Evolutionary conservation across 495 filamentous ascomycete species (phyloP), one percentile per base, ranked within the genome.

Genomic region (Xylaria curta): DNA sequence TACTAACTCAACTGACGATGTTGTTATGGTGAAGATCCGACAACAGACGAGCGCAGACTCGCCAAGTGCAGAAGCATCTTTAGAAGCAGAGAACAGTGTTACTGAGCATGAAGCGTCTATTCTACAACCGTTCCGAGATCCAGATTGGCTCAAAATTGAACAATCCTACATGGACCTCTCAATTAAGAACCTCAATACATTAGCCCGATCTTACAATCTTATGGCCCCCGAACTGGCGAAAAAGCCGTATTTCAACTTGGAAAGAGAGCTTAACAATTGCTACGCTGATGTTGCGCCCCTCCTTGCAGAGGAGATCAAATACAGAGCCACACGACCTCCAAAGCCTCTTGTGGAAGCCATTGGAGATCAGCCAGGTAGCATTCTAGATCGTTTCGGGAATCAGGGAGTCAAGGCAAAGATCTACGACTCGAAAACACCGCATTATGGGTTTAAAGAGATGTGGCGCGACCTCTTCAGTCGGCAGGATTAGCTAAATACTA

Each of bases 151-250:
- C 72, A 77, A 84, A 2, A 88, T 89, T 38, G 95, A 99, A 77
- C 81, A 83, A 17, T 84, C 91, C 6, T 99, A 95, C 82, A 91
- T 92, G 78, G 87, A 88, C 65, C 89, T 97, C 7, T 87, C 93
- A 44, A 89, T 99, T 76, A 86, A 87, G 63, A 88, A 92, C 61
- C 87, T 99, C 66, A 99, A 98, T 80, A 78, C 78, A 36, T 85
- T 95, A 21, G 91, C 95, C 17, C 89, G 96, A 24, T 92, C 93
- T 8, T 99, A 99, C 83, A 99, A 99, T 72, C 89, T 99, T 0
- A 93, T 96, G 88, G 96, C 96, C 0, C 96, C 96, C 0, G 89
- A 92, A 40, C 87, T 97, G 0, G 95, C 95, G 15, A 96, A 95
- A 79, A 98, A 98, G 81, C 93, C 96, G 1, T 98, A 98, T 75